Evolutionary conservation across 495 filamentous ascomycete species (phyloP), one percentile per base, ranked within the genome.

Genomic region (Neurospora discreta): DNA sequence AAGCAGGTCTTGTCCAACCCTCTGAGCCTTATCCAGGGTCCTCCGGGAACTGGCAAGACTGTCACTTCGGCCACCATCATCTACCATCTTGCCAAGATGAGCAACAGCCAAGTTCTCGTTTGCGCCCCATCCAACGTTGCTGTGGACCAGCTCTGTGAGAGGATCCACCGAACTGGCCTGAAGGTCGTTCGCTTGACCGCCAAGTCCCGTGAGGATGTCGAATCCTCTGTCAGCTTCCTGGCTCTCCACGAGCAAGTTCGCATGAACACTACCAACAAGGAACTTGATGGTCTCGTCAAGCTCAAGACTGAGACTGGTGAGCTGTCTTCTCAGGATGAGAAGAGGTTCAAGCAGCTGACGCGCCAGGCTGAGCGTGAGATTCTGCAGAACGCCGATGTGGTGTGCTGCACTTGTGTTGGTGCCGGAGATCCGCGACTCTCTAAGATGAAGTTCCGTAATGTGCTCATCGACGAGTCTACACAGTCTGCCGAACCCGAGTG

Each of bases 61-160:
- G 95, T 99, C 69, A 99, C 95, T n/a, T 98, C 96, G 26, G 95
- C 96, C 26, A 99, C 95, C 1, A 96, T 99, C 75, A 98, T 99
- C 79, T 97, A 98, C 76, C 95, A 99, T 78, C 87, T 99, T 72
- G 91, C 93, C 74, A 99, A 97, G 82, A 90, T 96, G 82, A 98
- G 94, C 75, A 93, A 92, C 70, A 94, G 94, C 67, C 96, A 97
- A 76, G 94, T 98, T 30, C 85, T 99, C 52, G 95, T 99, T 39
- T 99, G 95, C 77, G 95, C 95, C 40, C 95, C 95, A 3, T 99
- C 95, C 52, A 99, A 99, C 85, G 95, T 99, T 74, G 95, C 95
- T 20, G 95, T 99, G 58, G 95, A 99, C 77, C 95, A 99, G 80
- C 90, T 99, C 52, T 98, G 96, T 80, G 95, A 99, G 81, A 93